Evolutionary conservation across 2,329 filamentous ascomycete genomes (phyloP), one percentile per base, ranked within the genome.

Genomic region (Fusarium verticillioides): DNA sequence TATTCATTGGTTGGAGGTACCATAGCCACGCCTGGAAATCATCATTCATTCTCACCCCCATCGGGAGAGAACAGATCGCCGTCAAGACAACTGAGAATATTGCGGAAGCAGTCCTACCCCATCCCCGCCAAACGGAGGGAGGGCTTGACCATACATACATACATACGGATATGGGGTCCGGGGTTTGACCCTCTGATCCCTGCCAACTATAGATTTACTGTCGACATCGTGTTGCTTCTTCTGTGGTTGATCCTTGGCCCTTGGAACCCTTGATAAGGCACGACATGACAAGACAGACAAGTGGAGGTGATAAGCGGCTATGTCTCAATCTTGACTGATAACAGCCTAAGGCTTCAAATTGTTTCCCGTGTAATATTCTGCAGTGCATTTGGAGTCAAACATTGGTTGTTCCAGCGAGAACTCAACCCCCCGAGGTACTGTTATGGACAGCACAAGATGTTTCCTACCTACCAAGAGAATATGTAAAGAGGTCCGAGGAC

Each of bases 31-130:
- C n/a, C 52, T 50, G 28, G 49, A 58, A 43, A 37, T 21, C 28
- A 19, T 58, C 62, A 47, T 54, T 42, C 39, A 36, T 36, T 36
- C 47, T 52, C 58, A 43, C 46, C 30, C 50, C 44, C 53, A 59
- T 54, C 44, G 42, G 46, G 46, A 59, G 50, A 60, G 52, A 73
- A 46, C 52, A 69, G 54, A 72, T 72, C 70, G 42, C 21, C 46
- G 50, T 64, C 21, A 47, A 21, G 15, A 28, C 65, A 40, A 52
- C 54, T 36, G 46, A 56, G 49, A 59, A 30, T 21, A 57, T 26
- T 54, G 58, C 56, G 59, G 70, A 73, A 69, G 62, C 59, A 74
- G 40, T 64, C 54, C 36, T 49, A 58, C 46, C 67, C 56, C 42
- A 63, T 70, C 67, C 69, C 47, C 63, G 46, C 66, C 34, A 52